phyloP scores from a whole-genome alignment of 2,329 filamentous ascomycete species.

The Fusarium sambucinum region DNA sequence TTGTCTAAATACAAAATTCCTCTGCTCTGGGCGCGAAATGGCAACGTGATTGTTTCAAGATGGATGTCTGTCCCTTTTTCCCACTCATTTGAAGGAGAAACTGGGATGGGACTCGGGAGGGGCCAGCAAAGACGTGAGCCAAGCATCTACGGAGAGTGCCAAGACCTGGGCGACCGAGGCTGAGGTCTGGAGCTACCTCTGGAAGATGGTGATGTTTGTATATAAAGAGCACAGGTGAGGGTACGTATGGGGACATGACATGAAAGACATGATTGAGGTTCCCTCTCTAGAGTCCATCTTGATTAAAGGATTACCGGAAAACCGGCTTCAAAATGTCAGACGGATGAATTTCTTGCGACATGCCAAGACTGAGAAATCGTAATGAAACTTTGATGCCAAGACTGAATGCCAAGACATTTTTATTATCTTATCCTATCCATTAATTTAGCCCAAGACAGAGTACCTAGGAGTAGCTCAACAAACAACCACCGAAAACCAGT shows the following conservation, averaged over 20 bases:
- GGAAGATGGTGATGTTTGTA: not conserved
- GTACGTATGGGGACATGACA: not conserved
- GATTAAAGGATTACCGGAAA: not conserved
- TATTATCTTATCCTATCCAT: conserved; percentile 9
- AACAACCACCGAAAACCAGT: not conserved
- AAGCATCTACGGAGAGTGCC: conserved; percentile 38
- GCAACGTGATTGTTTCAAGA: conserved; percentile 31
- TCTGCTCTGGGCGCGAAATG: conserved; percentile 10
- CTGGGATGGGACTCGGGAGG: conserved; percentile 22
- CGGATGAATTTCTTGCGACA: conserved; percentile 26
- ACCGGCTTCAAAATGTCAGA: conserved; percentile 9
- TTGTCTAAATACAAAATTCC: not conserved
- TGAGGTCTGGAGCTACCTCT: conserved; percentile 1
- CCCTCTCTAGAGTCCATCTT: not conserved
- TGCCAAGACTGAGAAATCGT: conserved; percentile 36
- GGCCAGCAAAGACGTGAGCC: conserved; percentile 26
- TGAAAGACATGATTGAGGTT: not conserved
- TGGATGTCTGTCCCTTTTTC: not conserved
- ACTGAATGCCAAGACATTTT: conserved; percentile 21
- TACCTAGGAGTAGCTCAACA: not conserved
- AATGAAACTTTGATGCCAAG: conserved; percentile 37
- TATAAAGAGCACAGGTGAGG: not conserved
- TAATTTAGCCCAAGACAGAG: conserved; percentile 2
- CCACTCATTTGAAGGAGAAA: not conserved
- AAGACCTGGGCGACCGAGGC: conserved; percentile 43